These are phyloP conservation scores for Aspergillus candidus DNA, from an alignment of 2,329 filamentous ascomycete genomes.

Conservation along the genomic window DNA sequence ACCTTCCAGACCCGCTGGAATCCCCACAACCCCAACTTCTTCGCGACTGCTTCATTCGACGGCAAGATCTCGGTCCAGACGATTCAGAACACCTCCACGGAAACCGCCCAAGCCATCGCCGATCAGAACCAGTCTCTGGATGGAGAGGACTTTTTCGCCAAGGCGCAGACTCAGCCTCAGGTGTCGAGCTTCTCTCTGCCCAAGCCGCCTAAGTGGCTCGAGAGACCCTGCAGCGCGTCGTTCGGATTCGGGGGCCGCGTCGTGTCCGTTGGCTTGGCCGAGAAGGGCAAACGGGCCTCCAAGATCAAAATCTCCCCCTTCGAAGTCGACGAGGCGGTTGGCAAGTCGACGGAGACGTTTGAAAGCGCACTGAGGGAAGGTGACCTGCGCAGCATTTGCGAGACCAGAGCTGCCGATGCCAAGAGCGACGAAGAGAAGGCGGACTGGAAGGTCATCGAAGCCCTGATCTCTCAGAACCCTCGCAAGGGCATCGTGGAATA, in stretches of 20 bases:
- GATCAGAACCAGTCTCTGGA: constrained; percentile 66
- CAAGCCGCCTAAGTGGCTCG: constrained; percentile 84
- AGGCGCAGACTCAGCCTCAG: constrained; percentile 86
- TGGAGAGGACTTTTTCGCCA: constrained; percentile 93
- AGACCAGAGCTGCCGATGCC: constrained; percentile 67
- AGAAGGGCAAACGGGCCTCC: constrained; percentile 62
- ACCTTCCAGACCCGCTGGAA: constrained; percentile 94
- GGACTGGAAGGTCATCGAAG: constrained; percentile 93
- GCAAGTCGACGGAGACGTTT: constrained; percentile 78
- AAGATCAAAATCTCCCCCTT: constrained; percentile 82
- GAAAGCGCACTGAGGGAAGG: constrained; percentile 74
- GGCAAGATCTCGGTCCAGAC: constrained; percentile 93
- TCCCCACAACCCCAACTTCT: constrained; percentile 83
- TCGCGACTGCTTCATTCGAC: constrained; percentile 94
- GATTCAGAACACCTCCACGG: constrained; percentile 83
- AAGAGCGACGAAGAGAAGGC: constrained; percentile 86
- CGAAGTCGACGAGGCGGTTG: constrained; percentile 77
- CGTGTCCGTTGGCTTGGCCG: constrained; percentile 60
- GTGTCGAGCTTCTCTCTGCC: constrained; percentile 79
- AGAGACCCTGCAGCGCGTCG: constrained; percentile 75
- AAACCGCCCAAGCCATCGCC: constrained; percentile 55
- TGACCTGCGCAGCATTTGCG: constrained; percentile 71
- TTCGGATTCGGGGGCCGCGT: constrained; percentile 96
- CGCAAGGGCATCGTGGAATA: constrained; percentile 80
- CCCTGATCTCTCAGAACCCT: constrained; percentile 77